Base-by-base conservation (phyloP, 2,329 filamentous ascomycete species). In the Phialophora tarda region DNA sequence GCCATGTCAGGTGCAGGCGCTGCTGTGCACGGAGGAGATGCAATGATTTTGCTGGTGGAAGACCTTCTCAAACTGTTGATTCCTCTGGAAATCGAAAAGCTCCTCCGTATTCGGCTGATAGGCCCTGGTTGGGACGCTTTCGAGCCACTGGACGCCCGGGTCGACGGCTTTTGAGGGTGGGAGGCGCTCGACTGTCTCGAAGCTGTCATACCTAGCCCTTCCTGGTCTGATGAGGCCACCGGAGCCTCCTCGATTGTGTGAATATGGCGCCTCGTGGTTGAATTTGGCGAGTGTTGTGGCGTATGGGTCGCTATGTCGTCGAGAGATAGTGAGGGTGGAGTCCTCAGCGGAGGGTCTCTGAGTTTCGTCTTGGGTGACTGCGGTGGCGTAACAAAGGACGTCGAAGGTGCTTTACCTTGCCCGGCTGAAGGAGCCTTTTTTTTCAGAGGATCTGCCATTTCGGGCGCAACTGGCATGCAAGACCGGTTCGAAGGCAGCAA, bases 401-500 rank as follows among this genome's bases (percentile, higher is more conserved):
- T 64, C 12, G 65, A 50, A 54, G 26, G 30, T 38, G n/a, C 21
- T 47, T 21, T 28, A 26, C 26, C 17, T 41, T 51, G 26, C 11
- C 23, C 55, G 47, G 24, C 6, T 41, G 14, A 63, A 48, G 47
- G 63, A 44, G 12, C 51, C 62, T 5, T 59, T 51, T 41, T 34
- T 34, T 4, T 51, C 30, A 3, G 28, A 23, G 21, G 17, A n/a
- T 21, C 5, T 48, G 28, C n/a, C 3, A 26, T 38, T 30, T 55
- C 21, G 21, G 50, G 8, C 12, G 14, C n/a, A 44, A 17, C 23
- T 21, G n/a, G 8, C 32, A 50, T 44, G 32, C 32, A 14, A 28
- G 47, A 32, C 21, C 61, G 60, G 48, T 57, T 62, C 11, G 62
- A 65, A 21, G 68, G 62, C 55, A 70, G 62, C 58, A 70, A 56